Evolutionary conservation across 176 grass and related monocot genomes (phyloP), one percentile per base, ranked within the genome.

Genomic region (Phoenix dactylifera): DNA sequence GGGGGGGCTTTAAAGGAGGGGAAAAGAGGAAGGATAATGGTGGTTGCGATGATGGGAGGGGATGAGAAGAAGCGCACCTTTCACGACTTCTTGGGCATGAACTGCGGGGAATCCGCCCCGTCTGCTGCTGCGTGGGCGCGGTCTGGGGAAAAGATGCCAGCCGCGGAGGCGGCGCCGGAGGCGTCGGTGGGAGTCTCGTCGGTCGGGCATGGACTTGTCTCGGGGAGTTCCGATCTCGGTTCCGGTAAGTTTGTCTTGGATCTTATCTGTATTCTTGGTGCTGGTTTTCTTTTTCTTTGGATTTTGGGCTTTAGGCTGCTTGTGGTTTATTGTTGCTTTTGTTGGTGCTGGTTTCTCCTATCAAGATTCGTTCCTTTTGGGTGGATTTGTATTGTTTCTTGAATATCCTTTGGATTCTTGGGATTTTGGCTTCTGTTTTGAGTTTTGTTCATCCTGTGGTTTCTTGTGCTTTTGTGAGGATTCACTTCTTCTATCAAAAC

Each of bases 31-130:
- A 54, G 24, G 64, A 67, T 32, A 32, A 22, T 67, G 51, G 51
- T 22, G 64, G 25, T 55, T 26, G 64, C 22, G 44, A 55, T 54
- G 64, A 67, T 20, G 16, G 58, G 35, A 15, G 44, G 44, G 61
- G 18, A 49, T 15, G 44, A 67, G 24, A 32, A 32, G n/a, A 55
- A 54, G 9, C 64, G 50, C 25, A 28, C 18, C 16, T 67, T 67
- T 54, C 64, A 67, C 26, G 64, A 67, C 24, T 67, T 67, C 50
- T 50, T 67, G 6, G 64, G 64, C 19, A 55, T 28, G 17, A 54
- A 6, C 50, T 7, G 25, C 17, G 26, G 3, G 18, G 18, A 20
- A 10, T 18, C 35, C 18, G 15, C 5, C 35, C 18, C 18, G 1
- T 6, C 20, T 7, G 30, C 61, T 18, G 14, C 61, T 32, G 10